Base-by-base conservation (phyloP, 176 grass and related monocot genomes). In the Aegilops longissima region DNA sequence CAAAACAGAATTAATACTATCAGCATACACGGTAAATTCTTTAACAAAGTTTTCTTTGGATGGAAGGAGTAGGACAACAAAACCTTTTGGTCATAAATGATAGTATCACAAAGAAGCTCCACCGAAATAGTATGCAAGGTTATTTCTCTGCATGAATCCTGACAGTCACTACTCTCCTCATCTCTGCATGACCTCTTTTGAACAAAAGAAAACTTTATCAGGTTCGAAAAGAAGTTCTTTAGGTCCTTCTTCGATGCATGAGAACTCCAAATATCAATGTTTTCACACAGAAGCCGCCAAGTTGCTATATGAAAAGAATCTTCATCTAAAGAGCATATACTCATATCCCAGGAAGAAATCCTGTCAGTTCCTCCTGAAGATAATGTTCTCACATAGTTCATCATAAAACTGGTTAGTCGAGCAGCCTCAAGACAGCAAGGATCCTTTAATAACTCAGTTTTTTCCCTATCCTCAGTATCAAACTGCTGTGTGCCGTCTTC, bases 31-130 rank as follows among this genome's bases (percentile, higher is more conserved):
- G 4, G 45, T 42, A 76, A 80, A 66, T 76, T 44, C 66, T 25
- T 45, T 13, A 61, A 36, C 11, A 67, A 42, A 47, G 5, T 75
- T 73, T 79, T 70, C 24, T 90, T 80, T 34, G 66, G 31, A 61
- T 13, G 61, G 20, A 69, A 80, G 59, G 58, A 82, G 66, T 81
- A 40, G 17, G 27, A 70, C 51, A 64, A 79, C 66, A 90, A 82
- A 91, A 98, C 96, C 74, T 89, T 90, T 89, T 86, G 81, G 66
- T 96, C 96, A 94, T 92, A 98, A 78, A 98, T 86, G 73, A 91
- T 21, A 86, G 85, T 80, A 91, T 94, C 88, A n/a, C 84, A 85
- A 87, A 98, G 92, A 75, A 96, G 86, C 71, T 90, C 92, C 54
- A 81, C 36, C 4, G 96, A 95, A 87, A 94, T 78, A 91, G 82